Base-by-base conservation (phyloP, 306 rosid species). In the Heteromeles arbutifolia region DNA sequence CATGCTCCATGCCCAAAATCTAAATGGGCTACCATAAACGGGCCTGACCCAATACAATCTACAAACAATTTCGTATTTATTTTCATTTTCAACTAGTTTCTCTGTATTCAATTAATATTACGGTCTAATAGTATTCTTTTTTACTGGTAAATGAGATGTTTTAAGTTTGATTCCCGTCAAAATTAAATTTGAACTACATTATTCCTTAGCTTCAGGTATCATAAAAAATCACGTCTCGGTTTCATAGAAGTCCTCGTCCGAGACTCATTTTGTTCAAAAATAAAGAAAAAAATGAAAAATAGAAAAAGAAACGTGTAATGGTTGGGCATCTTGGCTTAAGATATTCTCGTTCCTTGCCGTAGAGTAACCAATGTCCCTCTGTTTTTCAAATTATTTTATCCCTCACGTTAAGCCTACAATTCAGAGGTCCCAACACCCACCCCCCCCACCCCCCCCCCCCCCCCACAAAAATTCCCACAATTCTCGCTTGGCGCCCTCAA, bases 341-440 rank as follows among this genome's bases (percentile, higher is more conserved):
- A 89, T 87, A 86, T 87, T 87, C 89, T 77, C 80, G 54, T 68
- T 19, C 43, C 86, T 88, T 86, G 90, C 81, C 90, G 87, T 86
- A 74, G 75, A 82, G 82, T 74, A 77, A 76, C 83, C 80, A 81
- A 58, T 56, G 80, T 72, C 74, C 62, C 85, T 62, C 73, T 28
- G 62, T 75, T 70, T 74, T 74, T 62, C 67, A 25, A 25, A 78
- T 59, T 48, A 43, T 45, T 67, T 80, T 79, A 64, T 50, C 29
- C 82, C 84, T 77, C 24, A 67, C 82, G 83, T 65, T 76, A 10
- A 10, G 64, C 45, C 26, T 50, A 0, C 59, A 74, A 43, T 74
- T 75, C 26, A 68, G 52, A 39, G 25, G 9, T 15, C 28, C 26
- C 82, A 83, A 1, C 32, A 29, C 4, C 64, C 2, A 10, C 18